These are phyloP conservation scores for Verticillium alfalfae DNA, from an alignment of 2,329 filamentous ascomycete species.

Conservation along the genomic window DNA sequence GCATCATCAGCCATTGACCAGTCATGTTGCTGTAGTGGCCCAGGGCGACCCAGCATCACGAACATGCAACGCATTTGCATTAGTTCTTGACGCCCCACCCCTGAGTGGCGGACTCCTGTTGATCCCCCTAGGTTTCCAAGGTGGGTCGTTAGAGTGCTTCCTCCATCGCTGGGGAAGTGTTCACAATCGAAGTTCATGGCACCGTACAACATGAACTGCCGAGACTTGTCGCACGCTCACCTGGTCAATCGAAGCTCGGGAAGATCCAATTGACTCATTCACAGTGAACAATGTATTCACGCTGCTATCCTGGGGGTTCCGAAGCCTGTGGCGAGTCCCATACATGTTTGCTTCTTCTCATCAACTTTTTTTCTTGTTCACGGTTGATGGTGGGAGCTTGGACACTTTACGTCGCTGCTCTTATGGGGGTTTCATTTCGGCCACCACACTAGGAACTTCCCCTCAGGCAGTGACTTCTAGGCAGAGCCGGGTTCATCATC, in stretches of 20 bases:
- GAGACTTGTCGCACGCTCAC: not conserved
- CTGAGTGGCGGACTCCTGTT: not conserved
- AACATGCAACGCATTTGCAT: not conserved
- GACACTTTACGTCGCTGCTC: slow-evolving; percentile 4
- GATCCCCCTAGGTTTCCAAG: not conserved
- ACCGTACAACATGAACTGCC: not conserved
- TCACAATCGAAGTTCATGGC: not conserved
- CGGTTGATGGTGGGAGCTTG: slow-evolving; percentile 4
- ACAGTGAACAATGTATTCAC: not conserved
- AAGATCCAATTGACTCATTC: not conserved
- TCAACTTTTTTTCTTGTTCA: slow-evolving; percentile 7
- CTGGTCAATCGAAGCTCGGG: not conserved
- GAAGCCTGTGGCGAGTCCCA: not conserved
- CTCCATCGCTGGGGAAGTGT: not conserved
- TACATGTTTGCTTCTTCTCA: slow-evolving; percentile 9
- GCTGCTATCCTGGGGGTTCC: not conserved
- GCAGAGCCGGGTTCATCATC: not conserved
- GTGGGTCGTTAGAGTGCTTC: not conserved
- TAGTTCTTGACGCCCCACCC: not conserved
- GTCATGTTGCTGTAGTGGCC: not conserved
- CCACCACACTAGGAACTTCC: not conserved
- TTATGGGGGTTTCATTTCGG: slow-evolving; percentile 1
- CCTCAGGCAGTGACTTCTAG: slow-evolving; percentile 4
- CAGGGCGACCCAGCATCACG: not conserved
- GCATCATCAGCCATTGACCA: not conserved